A percentile compares a stretch with the other conserved stretches of the same genome.
Evolutionary conservation across 75 land plant species (phyloP).

Genomic region (Cunninghamia lanceolata): DNA sequence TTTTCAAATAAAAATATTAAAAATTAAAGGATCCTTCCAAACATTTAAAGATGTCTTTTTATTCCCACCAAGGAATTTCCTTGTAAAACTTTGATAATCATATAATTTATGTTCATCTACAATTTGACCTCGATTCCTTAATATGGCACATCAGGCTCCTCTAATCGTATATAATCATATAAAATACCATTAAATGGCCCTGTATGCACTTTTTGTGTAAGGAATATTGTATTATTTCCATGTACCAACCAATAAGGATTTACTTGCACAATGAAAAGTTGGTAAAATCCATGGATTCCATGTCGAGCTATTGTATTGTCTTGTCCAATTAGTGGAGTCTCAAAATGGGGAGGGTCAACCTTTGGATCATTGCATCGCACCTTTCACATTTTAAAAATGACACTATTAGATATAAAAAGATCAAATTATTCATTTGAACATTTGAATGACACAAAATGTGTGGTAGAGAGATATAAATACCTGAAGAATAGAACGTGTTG

Average conservation of each 20-base stretch:
- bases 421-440: background rate
- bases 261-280: slow-evolving; percentile 40
- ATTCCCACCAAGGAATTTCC: background rate
- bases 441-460: background rate
- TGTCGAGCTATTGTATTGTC: slow-evolving; percentile 86
- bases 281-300: slow-evolving; percentile 73
- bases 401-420: background rate
- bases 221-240: slow-evolving; percentile 60
- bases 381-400: slow-evolving; percentile 19
- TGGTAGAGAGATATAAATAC: slow-evolving; percentile 7
- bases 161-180: slow-evolving; percentile 77
- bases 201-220: slow-evolving; percentile 48
- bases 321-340: slow-evolving; percentile 43
- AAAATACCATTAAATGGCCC: slow-evolving; percentile 64
- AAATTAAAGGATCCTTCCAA: background rate
- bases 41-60: background rate
- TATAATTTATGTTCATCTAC: background rate
- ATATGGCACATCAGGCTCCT: slow-evolving; percentile 36
- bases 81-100: background rate
- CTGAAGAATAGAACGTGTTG: slow-evolving; percentile 36
- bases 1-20: no score
- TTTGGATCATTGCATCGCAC: slow-evolving; percentile 52
- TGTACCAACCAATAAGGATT: slow-evolving; percentile 15
- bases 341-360: slow-evolving; percentile 34
- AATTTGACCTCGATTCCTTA: background rate